A percentile compares a stretch with the other conserved stretches of the same genome.
These are phyloP conservation scores for Thalassiosira profunda DNA, from an alignment of 108 stramenopile genomes.

Conservation along the genomic window DNA sequence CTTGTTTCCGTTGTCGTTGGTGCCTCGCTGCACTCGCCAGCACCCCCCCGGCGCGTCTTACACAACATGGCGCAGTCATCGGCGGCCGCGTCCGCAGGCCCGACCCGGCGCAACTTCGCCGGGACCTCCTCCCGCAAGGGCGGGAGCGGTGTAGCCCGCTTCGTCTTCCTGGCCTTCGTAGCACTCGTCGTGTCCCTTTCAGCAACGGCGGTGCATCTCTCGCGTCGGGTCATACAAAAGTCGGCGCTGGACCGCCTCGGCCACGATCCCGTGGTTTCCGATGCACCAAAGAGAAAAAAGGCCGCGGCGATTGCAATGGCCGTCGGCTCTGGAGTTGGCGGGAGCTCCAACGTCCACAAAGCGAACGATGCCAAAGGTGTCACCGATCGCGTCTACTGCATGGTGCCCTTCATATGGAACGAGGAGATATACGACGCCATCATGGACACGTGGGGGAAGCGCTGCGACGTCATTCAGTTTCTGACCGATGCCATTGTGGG, in stretches of 20 bases:
- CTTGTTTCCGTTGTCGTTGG: too few relatives aligned
- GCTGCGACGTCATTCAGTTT: slow-evolving; percentile 46
- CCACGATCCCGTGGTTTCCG: not conserved
- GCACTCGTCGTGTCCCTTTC: not conserved
- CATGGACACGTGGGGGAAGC: slow-evolving; percentile 50
- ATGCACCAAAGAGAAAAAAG: not conserved
- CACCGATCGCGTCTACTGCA: slow-evolving; percentile 37
- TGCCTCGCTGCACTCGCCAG: too few relatives aligned
- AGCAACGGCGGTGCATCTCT: not conserved
- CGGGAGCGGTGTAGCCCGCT: not conserved
- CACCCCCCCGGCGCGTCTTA: too few relatives aligned
- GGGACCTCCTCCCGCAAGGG: not conserved
- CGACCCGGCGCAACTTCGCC: not conserved
- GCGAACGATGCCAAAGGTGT: not conserved
- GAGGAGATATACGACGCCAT: slow-evolving; percentile 20
- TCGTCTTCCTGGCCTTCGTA: not conserved
- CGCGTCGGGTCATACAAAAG: not conserved
- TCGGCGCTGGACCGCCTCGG: too few relatives aligned
- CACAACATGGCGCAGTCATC: too few relatives aligned
- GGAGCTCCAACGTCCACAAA: not conserved
- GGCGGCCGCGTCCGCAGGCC: too few relatives aligned
- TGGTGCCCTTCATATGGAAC: slow-evolving; percentile 39
- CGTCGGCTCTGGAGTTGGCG: not conserved
- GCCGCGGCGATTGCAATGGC: not conserved
- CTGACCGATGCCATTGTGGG: slow-evolving; percentile 39